Evolutionary conservation across 2,329 filamentous ascomycete species (phyloP), one percentile per base, ranked within the genome.

Genomic region (Juglanconis sp.): DNA sequence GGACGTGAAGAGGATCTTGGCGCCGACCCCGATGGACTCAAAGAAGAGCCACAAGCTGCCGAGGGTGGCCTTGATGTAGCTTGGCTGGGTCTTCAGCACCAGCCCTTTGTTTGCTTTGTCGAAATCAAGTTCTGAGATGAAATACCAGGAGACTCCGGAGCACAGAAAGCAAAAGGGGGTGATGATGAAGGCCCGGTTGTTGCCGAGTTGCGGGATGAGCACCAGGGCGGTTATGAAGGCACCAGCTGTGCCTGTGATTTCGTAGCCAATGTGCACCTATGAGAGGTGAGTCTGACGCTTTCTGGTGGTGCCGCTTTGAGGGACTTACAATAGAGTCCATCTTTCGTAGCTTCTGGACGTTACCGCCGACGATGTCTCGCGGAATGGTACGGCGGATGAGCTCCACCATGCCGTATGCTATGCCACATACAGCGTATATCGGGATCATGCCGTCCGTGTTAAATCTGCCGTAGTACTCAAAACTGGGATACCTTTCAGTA

Each of bases 111-210:
- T 60, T 6, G 66, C 62, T 31, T 68, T 67, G 17, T 72, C 68
- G 61, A 74, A 72, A 51, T 71, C 70, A 30, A 75, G 70, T 52
- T 77, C 73, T n/a, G 70, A 70, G 59, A 82, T 74, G 66, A 79
- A 80, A 68, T 73, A 78, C 78, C 79, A 82, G 5, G 73, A 63
- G 30, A 72, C 63, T 6, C 75, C 73, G n/a, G 76, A 74, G 36
- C 71, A 57, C 6, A 71, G 63, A 65, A 80, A 82, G 69, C 76
- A 78, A 36, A 81, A 72, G 0, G 80, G 79, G 0, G 79, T 79
- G 64, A 82, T 74, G 62, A 81, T 74, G 69, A 81, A 81, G 47
- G 78, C 77, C 59, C 76, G 77, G 70, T 81, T 82, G 70, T 81
- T 80, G 42, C 79, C 80, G 11, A 81, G 73, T 47, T 71, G 69